Conservation (phyloP, 1,284 basidiomycete species). For the Ceratobasidium papillatum region DNA sequence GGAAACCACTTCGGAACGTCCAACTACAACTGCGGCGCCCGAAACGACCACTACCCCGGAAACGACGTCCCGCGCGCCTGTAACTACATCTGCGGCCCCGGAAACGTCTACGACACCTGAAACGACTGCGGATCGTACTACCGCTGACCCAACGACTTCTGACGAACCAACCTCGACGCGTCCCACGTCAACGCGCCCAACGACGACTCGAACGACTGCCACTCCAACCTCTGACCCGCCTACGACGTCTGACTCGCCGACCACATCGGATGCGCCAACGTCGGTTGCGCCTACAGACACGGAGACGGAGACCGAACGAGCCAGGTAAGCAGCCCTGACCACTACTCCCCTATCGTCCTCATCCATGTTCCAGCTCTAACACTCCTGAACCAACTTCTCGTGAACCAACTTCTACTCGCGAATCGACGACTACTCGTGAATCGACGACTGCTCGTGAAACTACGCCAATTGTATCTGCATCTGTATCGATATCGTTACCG, state of each 20-base stretch:
- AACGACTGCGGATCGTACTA: slow-evolving; percentile 40
- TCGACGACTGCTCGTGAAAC: neutral
- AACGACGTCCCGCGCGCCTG: slow-evolving; percentile 30
- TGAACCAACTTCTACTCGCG: neutral
- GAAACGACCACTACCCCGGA: slow-evolving; percentile 25
- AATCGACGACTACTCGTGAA: neutral
- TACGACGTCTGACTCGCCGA: neutral
- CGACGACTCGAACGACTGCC: slow-evolving; percentile 11
- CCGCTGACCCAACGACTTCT: slow-evolving; percentile 42
- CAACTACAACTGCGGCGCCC: slow-evolving; percentile 19
- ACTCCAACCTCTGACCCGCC: slow-evolving; percentile 7
- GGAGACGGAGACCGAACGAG: neutral
- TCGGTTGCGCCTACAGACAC: neutral
- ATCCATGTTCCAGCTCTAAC: slow-evolving; percentile 11
- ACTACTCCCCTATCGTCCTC: neutral
- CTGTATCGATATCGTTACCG: neutral
- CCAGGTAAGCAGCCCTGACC: slow-evolving; percentile 11
- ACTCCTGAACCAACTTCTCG: slow-evolving; percentile 18
- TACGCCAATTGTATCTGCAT: neutral
- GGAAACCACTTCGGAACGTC: slow-evolving; percentile 18
- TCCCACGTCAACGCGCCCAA: slow-evolving; percentile 24
- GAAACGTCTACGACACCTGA: slow-evolving; percentile 15
- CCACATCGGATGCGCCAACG: neutral
- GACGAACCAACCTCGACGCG: slow-evolving; percentile 41
- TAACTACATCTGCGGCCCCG: slow-evolving; percentile 24